A percentile compares a stretch with the other conserved stretches of the same genome.
Evolutionary conservation across 2,329 filamentous ascomycete species (phyloP).

Genomic region (Aspergillus texensis): DNA sequence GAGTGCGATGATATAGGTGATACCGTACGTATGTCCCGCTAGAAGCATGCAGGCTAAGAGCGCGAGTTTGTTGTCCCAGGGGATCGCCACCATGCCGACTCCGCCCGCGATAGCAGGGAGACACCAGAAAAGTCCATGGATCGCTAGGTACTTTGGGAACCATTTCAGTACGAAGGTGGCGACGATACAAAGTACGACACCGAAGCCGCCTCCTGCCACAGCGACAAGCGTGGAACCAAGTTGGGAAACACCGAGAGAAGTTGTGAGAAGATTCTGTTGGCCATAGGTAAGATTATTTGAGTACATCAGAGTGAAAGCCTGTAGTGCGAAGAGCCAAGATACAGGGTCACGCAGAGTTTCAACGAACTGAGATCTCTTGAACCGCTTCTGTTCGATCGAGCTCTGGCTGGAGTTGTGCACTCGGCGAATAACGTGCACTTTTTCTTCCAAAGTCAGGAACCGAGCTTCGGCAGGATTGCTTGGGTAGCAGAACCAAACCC

Average conservation of each 20-base stretch:
- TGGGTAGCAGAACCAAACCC: background rate
- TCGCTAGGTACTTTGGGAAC: background rate
- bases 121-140: slow-evolving; percentile 3
- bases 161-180: background rate
- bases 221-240: slow-evolving; percentile 2
- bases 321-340: slow-evolving; percentile 1
- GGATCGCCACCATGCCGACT: background rate
- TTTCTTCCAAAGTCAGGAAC: background rate
- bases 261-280: slow-evolving; percentile 1
- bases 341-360: slow-evolving; percentile 1
- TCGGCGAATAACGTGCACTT: background rate
- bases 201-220: background rate
- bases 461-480: background rate
- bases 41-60: background rate
- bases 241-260: background rate
- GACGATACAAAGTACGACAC: background rate
- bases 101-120: slow-evolving; percentile 1
- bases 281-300: slow-evolving; percentile 1
- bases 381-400: slow-evolving; percentile 3
- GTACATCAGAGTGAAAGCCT: slow-evolving; percentile 1
- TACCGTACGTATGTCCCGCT: background rate
- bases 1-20: slow-evolving; percentile 1
- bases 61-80: background rate
- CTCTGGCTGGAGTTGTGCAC: background rate
- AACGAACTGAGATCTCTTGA: background rate